Evolutionary conservation across 2,329 filamentous ascomycete genomes (phyloP).

Genomic region (Colletotrichum tropicale): DNA sequence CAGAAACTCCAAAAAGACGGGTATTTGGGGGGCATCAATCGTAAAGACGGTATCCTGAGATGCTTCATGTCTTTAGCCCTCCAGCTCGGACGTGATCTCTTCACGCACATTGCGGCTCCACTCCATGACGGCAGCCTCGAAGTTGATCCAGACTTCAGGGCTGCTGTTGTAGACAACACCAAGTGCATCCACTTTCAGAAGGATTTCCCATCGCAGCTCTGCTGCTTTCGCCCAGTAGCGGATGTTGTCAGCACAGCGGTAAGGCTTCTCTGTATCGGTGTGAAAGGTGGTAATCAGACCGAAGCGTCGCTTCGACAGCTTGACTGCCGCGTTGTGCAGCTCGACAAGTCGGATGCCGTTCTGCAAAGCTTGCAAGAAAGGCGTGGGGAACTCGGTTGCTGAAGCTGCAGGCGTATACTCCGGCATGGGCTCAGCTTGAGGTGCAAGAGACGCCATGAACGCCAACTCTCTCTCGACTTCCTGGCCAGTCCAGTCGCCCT

Average conservation of each 20-base stretch:
- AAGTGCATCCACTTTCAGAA: slow-evolving; percentile 83
- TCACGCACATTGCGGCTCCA: slow-evolving; percentile 86
- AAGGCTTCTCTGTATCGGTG: slow-evolving; percentile 92
- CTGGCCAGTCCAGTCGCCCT: slow-evolving; percentile 75
- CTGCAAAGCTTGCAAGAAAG: slow-evolving; percentile 75
- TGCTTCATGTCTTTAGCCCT: neutral
- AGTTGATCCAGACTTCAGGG: slow-evolving; percentile 75
- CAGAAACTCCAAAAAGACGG: slow-evolving; percentile 18
- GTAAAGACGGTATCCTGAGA: slow-evolving; percentile 12
- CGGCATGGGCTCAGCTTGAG: slow-evolving; percentile 64
- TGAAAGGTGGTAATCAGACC: slow-evolving; percentile 89
- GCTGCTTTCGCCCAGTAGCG: slow-evolving; percentile 96
- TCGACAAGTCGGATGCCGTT: slow-evolving; percentile 83
- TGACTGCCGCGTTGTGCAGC: slow-evolving; percentile 88
- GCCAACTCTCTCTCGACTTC: slow-evolving; percentile 81
- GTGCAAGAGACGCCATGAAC: slow-evolving; percentile 80
- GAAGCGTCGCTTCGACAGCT: slow-evolving; percentile 84
- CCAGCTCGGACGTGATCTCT: slow-evolving; percentile 77
- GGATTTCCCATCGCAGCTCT: slow-evolving; percentile 90
- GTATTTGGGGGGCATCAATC: slow-evolving; percentile 22
- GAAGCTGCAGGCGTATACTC: slow-evolving; percentile 62
- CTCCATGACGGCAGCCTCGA: slow-evolving; percentile 80
- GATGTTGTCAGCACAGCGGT: slow-evolving; percentile 91
- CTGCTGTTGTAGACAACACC: slow-evolving; percentile 80
- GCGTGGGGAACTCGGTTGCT: slow-evolving; percentile 62